These are phyloP conservation scores for Penicillium sp. DNA, from an alignment of 2,329 filamentous ascomycete genomes.

Conservation along the genomic window DNA sequence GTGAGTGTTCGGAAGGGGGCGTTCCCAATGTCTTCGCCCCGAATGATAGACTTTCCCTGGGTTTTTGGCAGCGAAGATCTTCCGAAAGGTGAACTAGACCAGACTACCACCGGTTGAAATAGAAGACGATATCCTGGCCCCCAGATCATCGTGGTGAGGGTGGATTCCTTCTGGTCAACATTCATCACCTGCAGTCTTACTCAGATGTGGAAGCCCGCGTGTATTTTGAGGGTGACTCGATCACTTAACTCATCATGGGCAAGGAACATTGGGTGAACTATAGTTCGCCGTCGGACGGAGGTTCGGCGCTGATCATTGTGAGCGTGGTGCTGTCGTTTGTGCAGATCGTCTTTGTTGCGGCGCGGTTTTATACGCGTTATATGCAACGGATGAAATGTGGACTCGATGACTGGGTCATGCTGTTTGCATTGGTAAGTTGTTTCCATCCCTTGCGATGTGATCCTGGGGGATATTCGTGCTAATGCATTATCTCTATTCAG, in stretches of 20 bases:
- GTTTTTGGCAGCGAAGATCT: neutral
- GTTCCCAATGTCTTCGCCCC: neutral
- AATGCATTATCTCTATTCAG: conserved; percentile 12
- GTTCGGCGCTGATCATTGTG: conserved; percentile 24
- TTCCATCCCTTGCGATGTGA: neutral
- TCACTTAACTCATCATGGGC: neutral
- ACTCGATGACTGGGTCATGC: conserved; percentile 33
- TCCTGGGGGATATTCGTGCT: neutral
- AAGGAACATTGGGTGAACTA: conserved; percentile 1
- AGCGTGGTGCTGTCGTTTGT: conserved; percentile 26
- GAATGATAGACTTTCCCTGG: neutral
- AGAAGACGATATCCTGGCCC: neutral
- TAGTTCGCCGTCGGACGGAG: neutral
- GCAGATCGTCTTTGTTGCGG: conserved; percentile 30
- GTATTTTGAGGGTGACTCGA: neutral
- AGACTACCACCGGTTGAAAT: neutral
- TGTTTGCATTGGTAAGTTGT: conserved; percentile 32
- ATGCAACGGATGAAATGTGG: conserved; percentile 26
- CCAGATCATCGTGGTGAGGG: neutral
- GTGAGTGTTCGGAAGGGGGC: neutral
- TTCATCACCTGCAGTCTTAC: neutral
- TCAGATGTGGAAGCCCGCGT: neutral
- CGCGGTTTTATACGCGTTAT: conserved; percentile 33
- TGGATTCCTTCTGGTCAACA: neutral
- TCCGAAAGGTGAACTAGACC: neutral